A percentile compares a stretch with the other conserved stretches of the same genome.
Conservation (phyloP, 495 filamentous ascomycete genomes). For the Aspergillus egyptiacus region DNA sequence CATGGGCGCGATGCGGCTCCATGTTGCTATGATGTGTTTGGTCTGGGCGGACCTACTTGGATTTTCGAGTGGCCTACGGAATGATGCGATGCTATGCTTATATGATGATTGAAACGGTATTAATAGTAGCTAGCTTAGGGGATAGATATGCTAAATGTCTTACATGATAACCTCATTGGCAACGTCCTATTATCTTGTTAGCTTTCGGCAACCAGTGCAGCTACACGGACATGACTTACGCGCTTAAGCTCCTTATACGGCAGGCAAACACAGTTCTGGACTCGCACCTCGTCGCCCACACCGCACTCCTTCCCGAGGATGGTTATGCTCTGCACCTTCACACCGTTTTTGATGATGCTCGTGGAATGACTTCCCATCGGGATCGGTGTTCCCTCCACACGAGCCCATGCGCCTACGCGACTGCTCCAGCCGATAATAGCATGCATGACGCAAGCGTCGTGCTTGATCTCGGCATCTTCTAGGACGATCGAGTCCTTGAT, state of each 20-base stretch:
- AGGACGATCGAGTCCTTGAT: conserved; percentile 95
- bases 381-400: conserved; percentile 93
- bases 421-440: conserved; percentile 97
- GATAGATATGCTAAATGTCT: neutral
- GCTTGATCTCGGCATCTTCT: conserved; percentile 92
- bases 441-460: conserved; percentile 94
- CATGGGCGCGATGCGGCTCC: too few species aligned
- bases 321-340: conserved; percentile 98
- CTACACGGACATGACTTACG: conserved; percentile 55
- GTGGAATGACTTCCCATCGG: conserved; percentile 85
- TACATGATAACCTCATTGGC: conserved; percentile 97
- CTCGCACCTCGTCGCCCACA: conserved; percentile 90
- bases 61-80: too few species aligned
- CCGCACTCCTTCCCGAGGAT: conserved; percentile 96
- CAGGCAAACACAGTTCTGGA: conserved; percentile 97
- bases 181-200: conserved; percentile 62
- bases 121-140: neutral
- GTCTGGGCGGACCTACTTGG: too few species aligned
- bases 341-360: conserved; percentile 90
- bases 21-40: too few species aligned
- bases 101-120: neutral
- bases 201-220: conserved; percentile 1
- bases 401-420: conserved; percentile 92
- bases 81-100: too few species aligned
- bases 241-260: conserved; percentile 98